Evolutionary conservation across 2,329 filamentous ascomycete species (phyloP), one percentile per base, ranked within the genome.

Genomic region (Fusarium drepaniforme): DNA sequence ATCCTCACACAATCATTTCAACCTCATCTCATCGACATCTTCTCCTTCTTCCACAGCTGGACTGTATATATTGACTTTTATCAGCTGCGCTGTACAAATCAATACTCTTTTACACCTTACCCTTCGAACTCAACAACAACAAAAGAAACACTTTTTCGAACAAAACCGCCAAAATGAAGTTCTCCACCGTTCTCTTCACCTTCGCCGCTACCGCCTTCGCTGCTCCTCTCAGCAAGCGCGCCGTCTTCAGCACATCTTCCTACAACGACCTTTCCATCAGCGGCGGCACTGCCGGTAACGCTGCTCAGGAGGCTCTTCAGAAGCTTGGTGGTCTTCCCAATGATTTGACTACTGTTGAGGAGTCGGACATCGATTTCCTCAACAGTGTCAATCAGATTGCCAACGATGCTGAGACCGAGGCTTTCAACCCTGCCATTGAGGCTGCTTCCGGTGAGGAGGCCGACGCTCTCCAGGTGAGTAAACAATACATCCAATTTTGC

Each of bases 401-500:
- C 67, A 89, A 90, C 76, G 82, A 87, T 59, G 89, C 88, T 3
- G 89, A 90, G 78, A 83, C 78, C 0, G 80, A 85, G 2, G 89
- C 85, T 3, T 91, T 90, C 81, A 90, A 90, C 75, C 79, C 85
- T 2, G 88, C 88, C 15, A 87, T 90, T 66, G 86, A 84, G 13
- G 86, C 83, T 5, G 87, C 86, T 0, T 81, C 77, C 12, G 87
- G 86, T 12, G 84, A 82, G 57, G 84, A 82, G 44, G 86, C 85
- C 4, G 84, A 84, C 25, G 87, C 88, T 60, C 84, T 90, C 15
- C 82, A 88, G 82, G 85, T 84, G 78, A 40, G 73, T 8, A n/a
- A n/a, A 4, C 25, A 33, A 13, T 46, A 15, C 56, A n/a, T 1
- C 0, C 16, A 4, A 7, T 0, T 40, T 15, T 25, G 8, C 33